A percentile compares a stretch with the other conserved stretches of the same genome.
phyloP scores from a whole-genome alignment of 2,329 filamentous ascomycete genomes.

The Monascus ruber region DNA sequence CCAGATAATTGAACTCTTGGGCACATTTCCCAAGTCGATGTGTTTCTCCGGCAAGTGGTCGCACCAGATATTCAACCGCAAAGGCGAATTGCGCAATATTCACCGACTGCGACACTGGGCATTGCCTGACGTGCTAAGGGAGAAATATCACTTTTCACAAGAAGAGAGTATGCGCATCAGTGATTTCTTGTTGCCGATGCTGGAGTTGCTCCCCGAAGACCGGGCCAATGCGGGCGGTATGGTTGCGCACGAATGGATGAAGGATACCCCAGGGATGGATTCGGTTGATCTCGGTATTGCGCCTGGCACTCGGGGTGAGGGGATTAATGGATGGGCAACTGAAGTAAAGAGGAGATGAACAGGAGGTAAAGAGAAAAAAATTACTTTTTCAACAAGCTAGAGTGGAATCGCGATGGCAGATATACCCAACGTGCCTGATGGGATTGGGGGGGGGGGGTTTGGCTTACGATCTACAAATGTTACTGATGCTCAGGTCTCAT shows the following conservation, averaged over 20 bases:
- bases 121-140: slow-evolving; percentile 77
- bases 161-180: slow-evolving; percentile 69
- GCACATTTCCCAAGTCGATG: slow-evolving; percentile 82
- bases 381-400: not conserved
- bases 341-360: slow-evolving; percentile 70
- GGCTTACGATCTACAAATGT: no score
- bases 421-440: no score
- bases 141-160: slow-evolving; percentile 91
- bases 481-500: no score
- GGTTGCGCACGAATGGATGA: slow-evolving; percentile 72
- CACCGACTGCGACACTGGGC: slow-evolving; percentile 95
- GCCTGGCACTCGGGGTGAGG: slow-evolving; percentile 75
- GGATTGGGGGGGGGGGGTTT: no score
- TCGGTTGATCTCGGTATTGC: slow-evolving; percentile 60
- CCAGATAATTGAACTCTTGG: slow-evolving; percentile 94
- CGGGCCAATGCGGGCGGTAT: slow-evolving; percentile 93
- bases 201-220: slow-evolving; percentile 77
- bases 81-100: slow-evolving; percentile 94
- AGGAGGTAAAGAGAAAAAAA: not conserved
- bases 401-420: no score
- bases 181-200: slow-evolving; percentile 79
- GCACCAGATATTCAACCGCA: slow-evolving; percentile 97
- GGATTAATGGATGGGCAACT: slow-evolving; percentile 84
- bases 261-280: slow-evolving; percentile 82
- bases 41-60: slow-evolving; percentile 93